These are phyloP conservation scores for Botryosphaeria dothidea DNA, from an alignment of 2,329 filamentous ascomycete genomes.

Conservation along the genomic window DNA sequence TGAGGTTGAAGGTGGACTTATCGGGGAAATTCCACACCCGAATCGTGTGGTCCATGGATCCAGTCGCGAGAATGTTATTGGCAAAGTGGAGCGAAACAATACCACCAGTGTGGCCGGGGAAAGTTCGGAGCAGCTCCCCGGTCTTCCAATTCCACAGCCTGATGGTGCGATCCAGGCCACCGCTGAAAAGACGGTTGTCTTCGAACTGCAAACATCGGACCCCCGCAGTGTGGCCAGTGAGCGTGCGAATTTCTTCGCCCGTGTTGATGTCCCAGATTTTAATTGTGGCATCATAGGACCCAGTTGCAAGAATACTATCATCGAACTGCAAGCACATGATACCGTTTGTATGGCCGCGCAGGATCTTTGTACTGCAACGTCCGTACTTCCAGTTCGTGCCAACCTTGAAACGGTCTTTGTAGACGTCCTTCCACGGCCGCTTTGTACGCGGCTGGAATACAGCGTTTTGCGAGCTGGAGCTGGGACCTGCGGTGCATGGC, in stretches of 20 bases:
- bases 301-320: constrained; percentile 87
- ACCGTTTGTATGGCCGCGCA: constrained; percentile 86
- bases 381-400: constrained; percentile 98
- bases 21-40: constrained; percentile 92
- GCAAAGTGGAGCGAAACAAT: constrained; percentile 89
- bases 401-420: constrained; percentile 92
- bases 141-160: constrained; percentile 98
- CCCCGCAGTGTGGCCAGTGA: constrained; percentile 78
- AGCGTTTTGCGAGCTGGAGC: constrained; percentile 29
- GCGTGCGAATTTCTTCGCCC: constrained; percentile 79
- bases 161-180: constrained; percentile 82
- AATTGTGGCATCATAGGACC: constrained; percentile 91
- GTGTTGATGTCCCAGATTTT: constrained; percentile 96
- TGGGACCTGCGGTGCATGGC: constrained; percentile 28
- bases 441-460: constrained; percentile 50
- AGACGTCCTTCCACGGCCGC: constrained; percentile 94
- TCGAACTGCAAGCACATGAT: constrained; percentile 80
- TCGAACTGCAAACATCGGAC: constrained; percentile 93
- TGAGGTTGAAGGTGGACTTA: constrained; percentile 75
- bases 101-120: constrained; percentile 76
- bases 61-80: constrained; percentile 79
- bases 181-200: constrained; percentile 85
- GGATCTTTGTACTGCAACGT: constrained; percentile 78
- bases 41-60: constrained; percentile 84
- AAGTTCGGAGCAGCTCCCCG: constrained; percentile 79